Evolutionary conservation across 768 basidiomycete genomes (phyloP), one percentile per base, ranked within the genome.

Genomic region (Trametes cinnabarina): DNA sequence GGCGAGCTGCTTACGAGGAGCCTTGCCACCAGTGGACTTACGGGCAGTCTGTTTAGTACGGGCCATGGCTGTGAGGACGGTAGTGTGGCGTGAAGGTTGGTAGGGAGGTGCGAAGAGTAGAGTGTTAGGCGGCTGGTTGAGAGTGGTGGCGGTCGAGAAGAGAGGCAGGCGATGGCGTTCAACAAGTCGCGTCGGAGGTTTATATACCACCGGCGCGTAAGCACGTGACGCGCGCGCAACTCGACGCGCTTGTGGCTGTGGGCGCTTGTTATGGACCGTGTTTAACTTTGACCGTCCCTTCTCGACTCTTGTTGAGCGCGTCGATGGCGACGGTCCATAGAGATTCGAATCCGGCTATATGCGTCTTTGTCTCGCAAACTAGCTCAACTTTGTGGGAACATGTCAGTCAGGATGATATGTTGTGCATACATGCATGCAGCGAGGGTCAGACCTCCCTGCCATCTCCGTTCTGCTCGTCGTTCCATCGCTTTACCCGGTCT

Each of bases 11-110:
- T 75, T 75, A 60, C 75, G 74, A 48, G 74, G 73, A 32, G 74
- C 74, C 67, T 76, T 74, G 50, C 72, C 73, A 79, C 86, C 86
- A 51, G 86, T 88, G 44, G 85, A 86, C 74, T 88, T 88, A 76
- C 85, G 85, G 49, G 86, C 86, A 47, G 86, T 87, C 77, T 88
- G 86, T 73, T 88, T 86, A 58, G 86, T 88, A 60, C 86, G 86
- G 46, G 86, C 86, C 86, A 88, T 88, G 68, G 67, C 50, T 47
- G 28, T 22, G 20, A 39, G 51, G 8, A 35, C 34, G 23, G 37
- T 35, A 39, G 41, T 35, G 39, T 23, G 41, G 23, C 51, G 62
- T 35, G 20, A 48, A 30, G 40, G n/a, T 15, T 40, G 57, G 37
- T 39, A 12, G 49, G 39, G 43, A 42, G 39, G 34, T 20, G 53